phyloP scores from a whole-genome alignment of 2,329 filamentous ascomycete genomes.

The Alternaria conjuncta region DNA sequence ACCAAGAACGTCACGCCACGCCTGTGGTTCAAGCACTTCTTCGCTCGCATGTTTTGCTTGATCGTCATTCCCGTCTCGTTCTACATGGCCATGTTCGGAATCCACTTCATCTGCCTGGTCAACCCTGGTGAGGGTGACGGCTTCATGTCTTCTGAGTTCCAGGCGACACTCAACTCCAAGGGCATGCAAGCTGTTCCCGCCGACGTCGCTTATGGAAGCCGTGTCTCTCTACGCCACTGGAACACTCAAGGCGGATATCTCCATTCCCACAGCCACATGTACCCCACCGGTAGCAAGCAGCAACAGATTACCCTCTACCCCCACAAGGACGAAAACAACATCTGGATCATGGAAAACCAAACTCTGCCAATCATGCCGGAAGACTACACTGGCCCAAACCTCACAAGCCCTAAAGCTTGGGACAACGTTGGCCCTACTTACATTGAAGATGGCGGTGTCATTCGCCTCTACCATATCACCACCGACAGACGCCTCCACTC shows the following conservation, averaged over 20 bases:
- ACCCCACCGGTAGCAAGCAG: conserved; percentile 95
- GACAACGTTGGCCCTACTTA: conserved; percentile 72
- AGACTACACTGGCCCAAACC: conserved; percentile 73
- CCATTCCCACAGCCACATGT: conserved; percentile 97
- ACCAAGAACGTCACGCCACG: conserved; percentile 82
- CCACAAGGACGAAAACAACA: conserved; percentile 98
- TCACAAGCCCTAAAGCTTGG: conserved; percentile 86
- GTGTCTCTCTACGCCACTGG: conserved; percentile 85
- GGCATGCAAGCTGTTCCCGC: conserved; percentile 94
- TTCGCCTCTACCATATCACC: conserved; percentile 82
- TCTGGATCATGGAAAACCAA: conserved; percentile 94
- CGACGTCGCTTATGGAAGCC: conserved; percentile 88
- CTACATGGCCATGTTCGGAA: conserved; percentile 96
- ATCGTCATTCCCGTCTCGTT: conserved; percentile 88
- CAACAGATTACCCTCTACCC: conserved; percentile 98
- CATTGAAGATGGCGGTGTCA: conserved; percentile 78
- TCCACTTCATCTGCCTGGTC: conserved; percentile 90
- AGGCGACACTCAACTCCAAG: conserved; percentile 95
- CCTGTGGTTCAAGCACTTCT: conserved; percentile 90
- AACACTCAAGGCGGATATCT: conserved; percentile 98
- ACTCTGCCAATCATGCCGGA: conserved; percentile 75
- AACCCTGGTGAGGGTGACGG: conserved; percentile 98
- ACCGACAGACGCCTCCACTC: conserved; percentile 93
- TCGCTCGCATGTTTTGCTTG: conserved; percentile 87
- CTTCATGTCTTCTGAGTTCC: conserved; percentile 99